Base-by-base conservation (phyloP, 495 filamentous ascomycete genomes). In the Gamarada debralockiae region DNA sequence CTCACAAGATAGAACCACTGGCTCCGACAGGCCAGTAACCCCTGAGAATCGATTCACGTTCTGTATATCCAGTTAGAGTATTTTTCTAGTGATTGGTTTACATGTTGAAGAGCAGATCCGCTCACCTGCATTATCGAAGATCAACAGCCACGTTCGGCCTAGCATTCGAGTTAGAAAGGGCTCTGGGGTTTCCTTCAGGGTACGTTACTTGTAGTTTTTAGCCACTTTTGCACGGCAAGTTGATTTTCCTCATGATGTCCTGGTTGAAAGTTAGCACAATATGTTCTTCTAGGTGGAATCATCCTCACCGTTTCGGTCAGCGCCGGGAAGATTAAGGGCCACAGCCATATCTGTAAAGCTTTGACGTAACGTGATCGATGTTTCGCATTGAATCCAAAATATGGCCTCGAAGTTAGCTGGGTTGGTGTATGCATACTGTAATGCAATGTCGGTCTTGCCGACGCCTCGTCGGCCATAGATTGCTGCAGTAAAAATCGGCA, bases 301-400 rank as follows among this genome's bases (percentile, higher is more conserved):
- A 8, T 41, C 13, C 40, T 15, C 6, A 47, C 52, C 48, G 27
- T 61, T 56, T 23, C 40, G 21, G 34, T 61, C 50, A 5, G 48
- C 53, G 8, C 55, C 47, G 14, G 58, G 51, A 20, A 65, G 33
- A 29, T 55, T 56, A 0, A 63, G 48, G 7, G 17, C 21, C n/a
- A 58, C 45, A 3, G 63, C 60, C 10, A 65, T 57, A 36, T 65
- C 55, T 0, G 57, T 60, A 23, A 63, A 65, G 31, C 63, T 65
- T 43, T 65, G 63, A 0, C 53, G 47, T 15, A 65, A 40, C 1
- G 57, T 51, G 1, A 58, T 40, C 0, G 42, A 33, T 15, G 50
- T 65, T 25, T 65, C 60, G 7, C 57, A 48, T 18, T 49, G 23
- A 20, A 62, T 29, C 59, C 59, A 62, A 41, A 62, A 56, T 22